Conservation (phyloP, 805 yeast genomes). For the Yarrowia yakushimensis region DNA sequence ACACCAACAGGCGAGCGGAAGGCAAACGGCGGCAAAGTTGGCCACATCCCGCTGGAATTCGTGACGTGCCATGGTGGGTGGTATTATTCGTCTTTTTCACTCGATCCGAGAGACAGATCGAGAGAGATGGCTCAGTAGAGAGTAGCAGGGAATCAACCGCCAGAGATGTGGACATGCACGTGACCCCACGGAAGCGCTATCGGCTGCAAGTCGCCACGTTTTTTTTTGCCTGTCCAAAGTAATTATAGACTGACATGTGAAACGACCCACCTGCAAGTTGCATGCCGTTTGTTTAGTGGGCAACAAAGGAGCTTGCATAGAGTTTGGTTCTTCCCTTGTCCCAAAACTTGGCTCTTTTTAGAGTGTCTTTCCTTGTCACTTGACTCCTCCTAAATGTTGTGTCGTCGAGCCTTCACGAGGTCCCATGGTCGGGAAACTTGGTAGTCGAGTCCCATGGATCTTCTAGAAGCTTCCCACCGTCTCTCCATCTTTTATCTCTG, state of each 20-base stretch:
- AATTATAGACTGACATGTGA: constrained; percentile 5
- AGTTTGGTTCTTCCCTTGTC: constrained; percentile 1
- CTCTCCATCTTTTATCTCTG: no score
- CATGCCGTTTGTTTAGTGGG: constrained; percentile 1
- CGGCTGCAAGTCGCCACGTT: background rate
- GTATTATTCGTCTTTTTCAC: no score
- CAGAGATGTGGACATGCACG: background rate
- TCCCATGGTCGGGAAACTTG: background rate
- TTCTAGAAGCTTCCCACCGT: background rate
- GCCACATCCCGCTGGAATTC: background rate
- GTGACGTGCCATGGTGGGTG: background rate
- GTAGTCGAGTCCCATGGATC: background rate
- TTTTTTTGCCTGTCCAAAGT: background rate
- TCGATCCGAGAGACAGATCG: no score
- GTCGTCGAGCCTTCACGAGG: background rate
- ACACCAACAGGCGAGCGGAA: background rate
- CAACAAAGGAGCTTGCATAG: constrained; percentile 10
- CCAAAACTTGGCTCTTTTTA: constrained; percentile 16
- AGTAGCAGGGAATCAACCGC: no score
- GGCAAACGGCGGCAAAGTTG: background rate
- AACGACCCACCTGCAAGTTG: constrained; percentile 16
- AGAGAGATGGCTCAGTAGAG: no score
- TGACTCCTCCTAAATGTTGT: background rate
- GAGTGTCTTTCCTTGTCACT: constrained; percentile 5
- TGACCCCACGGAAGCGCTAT: background rate